These are phyloP conservation scores for Verticillium alfalfae DNA, from an alignment of 2,329 filamentous ascomycete genomes.

Conservation along the genomic window DNA sequence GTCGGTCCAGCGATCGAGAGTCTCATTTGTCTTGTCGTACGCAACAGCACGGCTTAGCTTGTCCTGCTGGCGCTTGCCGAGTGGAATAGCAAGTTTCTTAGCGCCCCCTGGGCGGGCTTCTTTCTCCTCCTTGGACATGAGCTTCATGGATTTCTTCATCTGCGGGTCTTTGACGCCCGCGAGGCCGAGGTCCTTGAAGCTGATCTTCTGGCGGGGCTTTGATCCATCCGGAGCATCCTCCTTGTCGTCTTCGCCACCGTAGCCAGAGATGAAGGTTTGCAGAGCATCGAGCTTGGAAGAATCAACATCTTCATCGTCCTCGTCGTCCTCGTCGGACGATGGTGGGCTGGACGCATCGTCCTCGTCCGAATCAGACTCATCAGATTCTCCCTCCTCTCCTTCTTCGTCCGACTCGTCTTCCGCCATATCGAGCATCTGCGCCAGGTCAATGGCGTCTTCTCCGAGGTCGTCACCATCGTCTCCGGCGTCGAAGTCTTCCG, in stretches of 20 bases:
- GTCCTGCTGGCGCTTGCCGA: conserved; percentile 82
- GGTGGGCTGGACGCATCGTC: conserved; percentile 44
- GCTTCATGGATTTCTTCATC: conserved; percentile 74
- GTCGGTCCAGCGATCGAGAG: conserved; percentile 84
- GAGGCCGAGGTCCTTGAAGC: conserved; percentile 68
- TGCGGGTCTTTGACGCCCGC: conserved; percentile 66
- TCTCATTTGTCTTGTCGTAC: conserved; percentile 87
- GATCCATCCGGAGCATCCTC: conserved; percentile 17
- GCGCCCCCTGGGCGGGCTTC: conserved; percentile 35
- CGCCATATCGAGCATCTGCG: conserved; percentile 50
- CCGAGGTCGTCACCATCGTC: conserved; percentile 55
- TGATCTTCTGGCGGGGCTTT: conserved; percentile 52
- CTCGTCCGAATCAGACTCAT: conserved; percentile 33
- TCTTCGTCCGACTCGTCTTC: conserved; percentile 44
- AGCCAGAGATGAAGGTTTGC: conserved; percentile 63
- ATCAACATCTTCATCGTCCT: conserved; percentile 39
- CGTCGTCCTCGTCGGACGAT: conserved; percentile 39
- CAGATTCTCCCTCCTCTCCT: conserved; percentile 37
- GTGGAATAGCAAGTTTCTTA: conserved; percentile 74
- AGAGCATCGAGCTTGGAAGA: conserved; percentile 59
- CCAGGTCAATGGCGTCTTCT: conserved; percentile 54
- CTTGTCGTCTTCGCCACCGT: conserved; percentile 59
- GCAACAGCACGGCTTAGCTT: conserved; percentile 75
- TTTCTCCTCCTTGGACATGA: conserved; percentile 61
- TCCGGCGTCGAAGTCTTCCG: conserved; percentile 48